Evolutionary conservation across 371 early-diverging fungal genomes (phyloP).

Genomic region (Rhizopus sp.): DNA sequence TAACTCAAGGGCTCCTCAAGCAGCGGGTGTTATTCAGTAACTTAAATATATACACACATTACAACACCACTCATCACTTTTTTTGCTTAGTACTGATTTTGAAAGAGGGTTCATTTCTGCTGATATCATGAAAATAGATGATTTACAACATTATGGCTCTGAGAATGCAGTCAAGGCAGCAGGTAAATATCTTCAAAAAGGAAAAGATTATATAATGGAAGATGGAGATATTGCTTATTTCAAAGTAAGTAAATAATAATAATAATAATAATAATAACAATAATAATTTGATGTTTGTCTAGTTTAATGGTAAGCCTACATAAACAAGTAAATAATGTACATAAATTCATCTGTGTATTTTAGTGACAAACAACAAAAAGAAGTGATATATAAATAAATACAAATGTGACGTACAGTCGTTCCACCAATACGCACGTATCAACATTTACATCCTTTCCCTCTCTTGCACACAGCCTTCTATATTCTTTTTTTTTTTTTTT

Average conservation of each 20-base stretch:
- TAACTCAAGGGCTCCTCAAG: conserved; percentile 87
- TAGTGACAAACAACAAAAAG: conserved; percentile 19
- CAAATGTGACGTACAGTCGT: not conserved
- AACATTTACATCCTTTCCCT: not conserved
- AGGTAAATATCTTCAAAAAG: conserved; percentile 80
- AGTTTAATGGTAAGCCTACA: conserved; percentile 20
- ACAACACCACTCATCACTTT: not conserved
- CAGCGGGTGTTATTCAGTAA: conserved; percentile 84
- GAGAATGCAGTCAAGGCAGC: conserved; percentile 41
- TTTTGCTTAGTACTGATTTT: conserved; percentile 78
- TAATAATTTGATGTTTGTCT: not conserved
- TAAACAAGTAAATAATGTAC: not conserved
- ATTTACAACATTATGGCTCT: conserved; percentile 64
- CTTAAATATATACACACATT: not conserved
- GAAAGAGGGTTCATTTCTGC: conserved; percentile 91
- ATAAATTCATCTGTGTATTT: not conserved
- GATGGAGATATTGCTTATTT: conserved; percentile 92
- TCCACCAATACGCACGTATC: conserved; percentile 1
- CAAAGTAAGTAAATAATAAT: conserved; percentile 44
- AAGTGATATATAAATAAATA: not conserved
- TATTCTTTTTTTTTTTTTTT: not conserved
- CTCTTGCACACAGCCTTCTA: too few relatives aligned
- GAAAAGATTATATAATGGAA: conserved; percentile 91
- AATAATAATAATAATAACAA: not conserved
- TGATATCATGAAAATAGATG: conserved; percentile 79